Evolutionary conservation across 805 yeast species (phyloP), one percentile per base, ranked within the genome.

Genomic region (Martiniozyma abietophila): DNA sequence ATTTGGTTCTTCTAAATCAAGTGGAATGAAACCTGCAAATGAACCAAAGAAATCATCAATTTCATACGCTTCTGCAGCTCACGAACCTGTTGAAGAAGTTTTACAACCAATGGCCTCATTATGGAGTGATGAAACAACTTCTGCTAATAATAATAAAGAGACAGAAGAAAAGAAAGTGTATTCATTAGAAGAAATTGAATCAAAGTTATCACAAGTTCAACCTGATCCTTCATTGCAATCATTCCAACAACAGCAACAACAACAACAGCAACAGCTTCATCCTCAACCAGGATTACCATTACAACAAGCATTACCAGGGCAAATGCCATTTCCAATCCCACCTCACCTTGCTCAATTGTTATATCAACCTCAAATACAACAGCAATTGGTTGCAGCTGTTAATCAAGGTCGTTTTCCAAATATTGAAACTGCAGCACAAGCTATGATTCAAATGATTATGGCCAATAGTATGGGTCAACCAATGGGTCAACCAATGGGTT

Each of bases 101-200:
- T 50, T 80, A 53, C 71, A 71, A 49, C 88, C 88, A 36, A 71
- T 78, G 74, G 81, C 78, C 31, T 76, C 84, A 2, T 52, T 80
- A 31, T 80, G 88, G 88, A 69, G 67, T 20, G 60, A 60, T 30
- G 55, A 45, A 41, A 24, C 36, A 23, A 31, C 32, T 32, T 15
- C 54, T 29, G 40, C 47, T 35, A n/a, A 48, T 29, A 25, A 44
- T 20, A 8, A 40, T 17, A 10, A 38, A 22, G 30, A 37, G 28
- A 27, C 49, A 50, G 40, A 44, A 34, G 64, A 64, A 45, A n/a
- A n/a, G n/a, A 69, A 68, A 46, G 67, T 79, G 16, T 58, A 81
- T 46, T 80, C 95, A 8, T 64, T 84, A 53, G 89, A 81, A 53
- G 94, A 86, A 47, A 71, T 86, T 44, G 95, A 86, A 59, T 84